Evolutionary conservation across 371 early-diverging fungal genomes (phyloP), one percentile per base, ranked within the genome.

Genomic region (Mucor lusitanicus): DNA sequence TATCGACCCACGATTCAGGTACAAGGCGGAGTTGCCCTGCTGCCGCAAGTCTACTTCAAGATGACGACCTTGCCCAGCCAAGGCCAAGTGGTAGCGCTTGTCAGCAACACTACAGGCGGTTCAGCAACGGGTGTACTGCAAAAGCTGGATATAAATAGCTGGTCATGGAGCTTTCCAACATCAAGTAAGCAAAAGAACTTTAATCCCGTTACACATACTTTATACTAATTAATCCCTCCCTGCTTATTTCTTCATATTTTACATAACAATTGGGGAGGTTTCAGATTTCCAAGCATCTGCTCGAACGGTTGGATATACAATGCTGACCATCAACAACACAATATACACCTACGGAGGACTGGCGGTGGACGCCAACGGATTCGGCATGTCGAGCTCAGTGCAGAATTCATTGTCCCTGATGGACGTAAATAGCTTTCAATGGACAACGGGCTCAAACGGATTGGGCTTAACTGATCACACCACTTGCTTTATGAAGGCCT

Each of bases 81-180:
- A 42, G 83, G 83, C 0, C 81, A 80, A 32, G 59, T 79, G 40
- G 59, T 80, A 25, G 73, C 74, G 7, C 46, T 81, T 8, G 81
- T 72, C 6, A 68, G 76, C 25, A 83, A 83, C 63, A 80, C 79
- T 17, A 77, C 77, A 17, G 63, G 50, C 42, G 78, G 73, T 35
- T 69, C 69, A 11, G 19, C 76, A 1, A 57, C 60, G 12, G 75
- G 74, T 17, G 71, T 76, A 50, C 65, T 83, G 37, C 83, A 83
- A 61, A 76, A 78, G 68, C 58, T 83, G 37, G 81, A 80, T 67
- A 77, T 71, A 21, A 83, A 77, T 54, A 71, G 61, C 37, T 83
- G 83, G 83, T 65, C 72, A 53, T 80, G 81, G 83, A 77, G 72
- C 35, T 77, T 72, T 68, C 83, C 83, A 50, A 78, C 77, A 19